These are phyloP conservation scores for Lunularia cruciata DNA, from an alignment of 225 moss, liverwort and hornwort species.

Conservation along the genomic window DNA sequence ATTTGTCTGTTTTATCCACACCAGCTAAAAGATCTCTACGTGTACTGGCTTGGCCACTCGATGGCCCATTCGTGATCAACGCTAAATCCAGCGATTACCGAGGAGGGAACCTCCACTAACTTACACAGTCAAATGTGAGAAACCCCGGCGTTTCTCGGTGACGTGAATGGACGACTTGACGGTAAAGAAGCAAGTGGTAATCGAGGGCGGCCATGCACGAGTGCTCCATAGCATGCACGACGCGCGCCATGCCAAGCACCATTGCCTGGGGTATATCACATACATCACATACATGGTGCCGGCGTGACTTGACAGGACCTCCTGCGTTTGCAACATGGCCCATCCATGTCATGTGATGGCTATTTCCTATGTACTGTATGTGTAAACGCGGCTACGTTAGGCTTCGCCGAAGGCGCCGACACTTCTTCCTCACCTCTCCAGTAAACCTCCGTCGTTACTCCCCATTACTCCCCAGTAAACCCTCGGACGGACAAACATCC, in stretches of 20 bases:
- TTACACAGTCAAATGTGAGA: too few relatives aligned
- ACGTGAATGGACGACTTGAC: constrained; percentile 2
- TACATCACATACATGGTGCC: neutral
- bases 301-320: constrained; percentile 15
- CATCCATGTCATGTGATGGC: neutral
- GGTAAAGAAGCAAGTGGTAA: neutral
- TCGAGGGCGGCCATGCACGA: constrained; percentile 20
- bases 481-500: too few relatives aligned
- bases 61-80: too few relatives aligned
- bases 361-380: neutral
- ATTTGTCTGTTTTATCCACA: too few relatives aligned
- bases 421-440: neutral
- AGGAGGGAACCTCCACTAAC: too few relatives aligned
- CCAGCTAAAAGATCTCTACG: too few relatives aligned
- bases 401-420: constrained; percentile 22
- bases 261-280: neutral
- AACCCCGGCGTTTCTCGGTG: too few relatives aligned
- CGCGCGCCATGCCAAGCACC: constrained; percentile 1
- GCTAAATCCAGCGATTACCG: too few relatives aligned
- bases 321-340: neutral
- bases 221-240: constrained; percentile 16
- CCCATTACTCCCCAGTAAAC: too few relatives aligned
- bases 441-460: too few relatives aligned
- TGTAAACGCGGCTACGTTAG: constrained; percentile 20
- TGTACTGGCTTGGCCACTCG: too few relatives aligned